Conservation (phyloP, 331 rosid species). For the Rhamnella rubrinervis region DNA sequence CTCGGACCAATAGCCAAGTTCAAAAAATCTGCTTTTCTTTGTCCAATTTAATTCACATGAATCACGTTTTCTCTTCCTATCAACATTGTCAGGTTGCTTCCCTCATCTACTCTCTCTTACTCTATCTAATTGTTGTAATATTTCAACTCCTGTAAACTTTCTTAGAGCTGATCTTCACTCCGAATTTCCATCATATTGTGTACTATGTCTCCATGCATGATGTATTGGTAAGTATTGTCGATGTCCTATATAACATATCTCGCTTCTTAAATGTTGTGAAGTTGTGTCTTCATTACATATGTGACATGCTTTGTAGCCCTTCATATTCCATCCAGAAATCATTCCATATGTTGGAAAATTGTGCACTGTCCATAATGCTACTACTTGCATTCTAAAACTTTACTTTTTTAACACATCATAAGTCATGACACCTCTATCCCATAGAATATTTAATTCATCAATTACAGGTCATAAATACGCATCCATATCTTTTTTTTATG, state of each 20-base stretch:
- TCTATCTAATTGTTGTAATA: not conserved
- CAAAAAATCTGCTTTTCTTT: not conserved
- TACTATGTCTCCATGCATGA: not conserved
- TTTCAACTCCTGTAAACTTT: not conserved
- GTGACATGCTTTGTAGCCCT: not conserved
- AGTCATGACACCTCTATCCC: not conserved
- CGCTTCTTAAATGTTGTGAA: not conserved
- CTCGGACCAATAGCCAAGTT: no score
- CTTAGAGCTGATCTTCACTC: not conserved
- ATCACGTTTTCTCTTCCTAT: not conserved
- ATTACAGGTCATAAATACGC: not conserved
- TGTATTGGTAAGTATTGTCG: not conserved
- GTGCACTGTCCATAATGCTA: not conserved
- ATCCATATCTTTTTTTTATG: no score
- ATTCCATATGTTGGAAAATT: not conserved
- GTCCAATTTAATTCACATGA: not conserved
- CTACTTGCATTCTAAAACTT: not conserved
- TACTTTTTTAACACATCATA: not conserved
- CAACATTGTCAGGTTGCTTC: not conserved
- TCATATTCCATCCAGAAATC: not conserved
- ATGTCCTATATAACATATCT: constrained; percentile 6
- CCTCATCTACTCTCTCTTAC: not conserved
- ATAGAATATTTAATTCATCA: constrained; percentile 3
- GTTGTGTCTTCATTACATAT: constrained; percentile 6
- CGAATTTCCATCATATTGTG: not conserved